Evolutionary conservation across 305 asterid species (phyloP), one percentile per base, ranked within the genome.

Genomic region (Withania somnifera): DNA sequence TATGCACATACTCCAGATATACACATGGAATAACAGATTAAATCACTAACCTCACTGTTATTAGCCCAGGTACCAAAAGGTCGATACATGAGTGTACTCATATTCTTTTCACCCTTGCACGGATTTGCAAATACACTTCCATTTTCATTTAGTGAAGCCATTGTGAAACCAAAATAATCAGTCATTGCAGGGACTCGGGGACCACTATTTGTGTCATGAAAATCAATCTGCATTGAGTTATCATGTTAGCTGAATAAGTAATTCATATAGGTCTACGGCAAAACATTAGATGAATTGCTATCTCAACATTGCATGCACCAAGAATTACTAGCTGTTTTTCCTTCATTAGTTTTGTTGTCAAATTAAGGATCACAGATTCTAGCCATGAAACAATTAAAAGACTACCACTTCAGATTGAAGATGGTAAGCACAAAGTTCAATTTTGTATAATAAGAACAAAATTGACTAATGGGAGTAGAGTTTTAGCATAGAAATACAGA

Each of bases 131-230:
- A 90, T 82, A 89, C 96, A 86, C 98, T 84, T 57, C 99, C 98
- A 80, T 87, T 88, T 86, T 93, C 98, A 87, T 92, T 92, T 84
- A 97, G 82, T 83, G 93, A 89, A 89, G 99, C 98, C 98, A 97
- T 92, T 38, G 99, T 94, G 88, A 93, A 94, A 77, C 99, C 99
- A 90, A 94, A 97, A 89, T 95, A 86, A 86, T 97, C 99, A 32
- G 97, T 94, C 97, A 93, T 94, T 67, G 98, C 97, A 84, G 98
- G 94, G 84, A 97, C 95, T 82, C 97, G 95, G 86, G 98, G 97
- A 81, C 98, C 95, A 82, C 90, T 92, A 88, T 97, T 91, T 13
- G 99, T 95, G 87, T 97, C 99, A 85, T 97, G 99, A 87, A 95
- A 97, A 87, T 97, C 99, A 78, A 87, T 92, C 98, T 95, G 98